Evolutionary conservation across 2,329 filamentous ascomycete species (phyloP), one percentile per base, ranked within the genome.

Genomic region (Ceratocystis ficicola): DNA sequence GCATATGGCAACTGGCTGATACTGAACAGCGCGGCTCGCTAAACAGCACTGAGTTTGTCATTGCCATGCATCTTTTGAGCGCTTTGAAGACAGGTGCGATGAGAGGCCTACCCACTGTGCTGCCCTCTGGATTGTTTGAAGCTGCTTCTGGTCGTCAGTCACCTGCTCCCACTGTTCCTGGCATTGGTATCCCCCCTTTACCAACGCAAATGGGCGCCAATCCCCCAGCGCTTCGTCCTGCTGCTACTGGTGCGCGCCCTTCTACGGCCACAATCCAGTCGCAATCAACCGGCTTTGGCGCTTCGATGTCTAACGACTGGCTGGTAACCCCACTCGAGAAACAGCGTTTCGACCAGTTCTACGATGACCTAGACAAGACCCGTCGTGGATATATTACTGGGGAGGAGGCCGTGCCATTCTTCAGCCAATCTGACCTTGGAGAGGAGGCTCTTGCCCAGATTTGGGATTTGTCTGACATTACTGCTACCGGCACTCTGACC

Each of bases 391-490:
- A 84, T 71, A 93, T 99, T 70, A 95, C 87, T 41, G 94, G 94
- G 69, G 93, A 97, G 71, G 91, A 97, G 75, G 94, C 93, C 1
- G 94, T 97, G 7, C 83, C 85, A 7, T 99, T 97, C 77, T 90
- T 99, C 75, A 93, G 89, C 73, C 91, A 96, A 75, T 96, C 93
- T 0, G 88, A 89, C 66, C 81, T 99, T 15, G 84, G 90, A 0
- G 93, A 97, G 73, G 93, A 96, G 71, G 85, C 84, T 8, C 79
- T 99, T 64, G 94, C 94, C 36, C 89, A 95, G 71, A 95, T 99
- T 69, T 99, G 94, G 94, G 94, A 99, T 74, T 83, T 99, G 36
- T 88, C 94, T 15, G 94, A 99, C 75, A 90, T 96, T 75, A 90
- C 90, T 72, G 94, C 90, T 6, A 88, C 92, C 70, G 94, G 94